A percentile compares a stretch with the other conserved stretches of the same genome.
Conservation (phyloP, 23 red algal species). For the Porphyridium purpureum region DNA sequence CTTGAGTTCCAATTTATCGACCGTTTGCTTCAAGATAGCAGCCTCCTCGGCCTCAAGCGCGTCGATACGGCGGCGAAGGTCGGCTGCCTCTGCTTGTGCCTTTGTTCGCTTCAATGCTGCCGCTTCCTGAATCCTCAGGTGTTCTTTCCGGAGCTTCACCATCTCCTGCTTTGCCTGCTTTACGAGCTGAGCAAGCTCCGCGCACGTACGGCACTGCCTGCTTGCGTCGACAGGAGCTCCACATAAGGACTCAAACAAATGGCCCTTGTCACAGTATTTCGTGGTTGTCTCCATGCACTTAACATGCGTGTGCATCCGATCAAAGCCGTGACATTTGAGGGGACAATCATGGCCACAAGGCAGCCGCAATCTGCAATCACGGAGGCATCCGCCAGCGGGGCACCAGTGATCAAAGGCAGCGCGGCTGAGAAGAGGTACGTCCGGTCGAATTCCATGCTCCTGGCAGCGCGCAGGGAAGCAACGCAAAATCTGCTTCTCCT, state of each 20-base stretch:
- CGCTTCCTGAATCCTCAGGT: no score
- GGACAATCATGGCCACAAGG: slow-evolving; percentile 3
- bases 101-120: no score
- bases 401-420: background rate
- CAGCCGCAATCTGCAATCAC: background rate
- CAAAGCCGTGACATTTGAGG: background rate
- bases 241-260: background rate
- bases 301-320: background rate
- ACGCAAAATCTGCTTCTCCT: background rate
- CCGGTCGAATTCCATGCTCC: background rate
- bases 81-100: no score
- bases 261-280: background rate
- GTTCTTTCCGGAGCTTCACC: background rate
- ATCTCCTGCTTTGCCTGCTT: background rate
- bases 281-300: background rate
- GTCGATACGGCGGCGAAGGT: no score
- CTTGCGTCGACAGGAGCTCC: background rate
- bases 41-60: no score
- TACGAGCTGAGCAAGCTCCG: background rate
- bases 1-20: no score
- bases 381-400: slow-evolving; percentile 2
- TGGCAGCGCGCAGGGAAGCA: background rate
- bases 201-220: background rate
- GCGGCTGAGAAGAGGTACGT: background rate
- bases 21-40: no score